Evolutionary conservation across 352 stramenopile genomes (phyloP).

Genomic region (Pythium phragmitis): DNA sequence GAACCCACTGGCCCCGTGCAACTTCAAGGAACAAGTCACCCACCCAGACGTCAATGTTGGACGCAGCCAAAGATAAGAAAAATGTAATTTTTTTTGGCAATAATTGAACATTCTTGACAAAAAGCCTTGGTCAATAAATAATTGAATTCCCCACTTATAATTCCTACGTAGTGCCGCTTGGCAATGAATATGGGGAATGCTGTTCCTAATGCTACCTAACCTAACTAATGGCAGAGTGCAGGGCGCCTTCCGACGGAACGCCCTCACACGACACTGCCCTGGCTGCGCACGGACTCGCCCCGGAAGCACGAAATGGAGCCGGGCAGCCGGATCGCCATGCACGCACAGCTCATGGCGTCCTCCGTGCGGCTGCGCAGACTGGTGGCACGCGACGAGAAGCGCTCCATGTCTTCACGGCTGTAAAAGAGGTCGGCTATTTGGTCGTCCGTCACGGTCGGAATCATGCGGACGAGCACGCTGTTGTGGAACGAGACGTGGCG

Average conservation of each 20-base stretch:
- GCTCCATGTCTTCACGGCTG: slow-evolving; percentile 57
- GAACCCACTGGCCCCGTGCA: not conserved
- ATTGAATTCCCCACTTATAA: too few relatives aligned
- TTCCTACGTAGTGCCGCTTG: not conserved
- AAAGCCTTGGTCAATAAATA: too few relatives aligned
- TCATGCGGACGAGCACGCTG: slow-evolving; percentile 57
- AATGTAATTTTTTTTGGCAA: too few relatives aligned
- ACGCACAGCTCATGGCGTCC: slow-evolving; percentile 44
- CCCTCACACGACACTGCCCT: slow-evolving; percentile 4
- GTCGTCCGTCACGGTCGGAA: slow-evolving; percentile 48
- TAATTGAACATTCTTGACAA: too few relatives aligned
- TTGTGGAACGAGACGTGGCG: slow-evolving; percentile 61
- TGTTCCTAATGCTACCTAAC: not conserved
- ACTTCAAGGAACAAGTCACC: slow-evolving; percentile 7
- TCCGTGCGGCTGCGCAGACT: slow-evolving; percentile 56
- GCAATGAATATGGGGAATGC: not conserved
- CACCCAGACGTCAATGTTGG: not conserved
- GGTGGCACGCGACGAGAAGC: slow-evolving; percentile 52
- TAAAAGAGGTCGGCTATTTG: slow-evolving; percentile 63
- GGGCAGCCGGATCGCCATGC: slow-evolving; percentile 30
- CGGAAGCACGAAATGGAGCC: slow-evolving; percentile 22
- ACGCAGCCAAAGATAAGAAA: too few relatives aligned
- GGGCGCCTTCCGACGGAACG: slow-evolving; percentile 13
- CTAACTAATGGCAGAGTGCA: slow-evolving; percentile 4
- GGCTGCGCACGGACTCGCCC: slow-evolving; percentile 10